Conservation (phyloP, 2,329 filamentous ascomycete genomes). For the Xylariales sp. region DNA sequence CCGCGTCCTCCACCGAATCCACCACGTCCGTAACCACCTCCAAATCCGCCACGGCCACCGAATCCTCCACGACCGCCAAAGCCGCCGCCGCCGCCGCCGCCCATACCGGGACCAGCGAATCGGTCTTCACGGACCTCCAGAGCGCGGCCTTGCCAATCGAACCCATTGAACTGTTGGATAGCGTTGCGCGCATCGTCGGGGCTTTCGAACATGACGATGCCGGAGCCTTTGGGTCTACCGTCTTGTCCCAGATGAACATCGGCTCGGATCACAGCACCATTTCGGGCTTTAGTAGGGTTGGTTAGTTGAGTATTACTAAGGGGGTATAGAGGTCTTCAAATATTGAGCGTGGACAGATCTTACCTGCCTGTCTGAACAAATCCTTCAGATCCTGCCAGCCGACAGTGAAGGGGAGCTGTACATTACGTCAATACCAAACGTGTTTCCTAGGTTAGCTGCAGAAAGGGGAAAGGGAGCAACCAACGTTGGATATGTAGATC, state of each 20-base stretch:
- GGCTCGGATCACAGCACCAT: constrained; percentile 83
- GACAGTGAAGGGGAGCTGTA: constrained; percentile 89
- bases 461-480: constrained; percentile 44
- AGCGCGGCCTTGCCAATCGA: constrained; percentile 92
- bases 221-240: constrained; percentile 91
- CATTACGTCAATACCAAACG: constrained; percentile 24
- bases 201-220: constrained; percentile 94
- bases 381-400: constrained; percentile 99
- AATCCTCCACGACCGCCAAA: constrained; percentile 46
- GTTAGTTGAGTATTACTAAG: constrained; percentile 9
- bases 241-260: constrained; percentile 92
- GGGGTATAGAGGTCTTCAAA: neutral
- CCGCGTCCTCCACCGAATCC: constrained; percentile 43
- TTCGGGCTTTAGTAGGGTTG: constrained; percentile 39
- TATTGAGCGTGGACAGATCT: constrained; percentile 29
- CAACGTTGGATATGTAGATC: constrained; percentile 97
- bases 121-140: constrained; percentile 96
- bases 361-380: constrained; percentile 95
- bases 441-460: constrained; percentile 13
- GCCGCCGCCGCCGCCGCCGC: constrained; percentile 57
- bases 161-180: constrained; percentile 96
- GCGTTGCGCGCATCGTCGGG: constrained; percentile 92
- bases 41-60: constrained; percentile 38
- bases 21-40: constrained; percentile 39
- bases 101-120: constrained; percentile 65